These are phyloP conservation scores for Immersiporthe knoxdaviesiana DNA, from an alignment of 2,329 filamentous ascomycete species.

Conservation along the genomic window DNA sequence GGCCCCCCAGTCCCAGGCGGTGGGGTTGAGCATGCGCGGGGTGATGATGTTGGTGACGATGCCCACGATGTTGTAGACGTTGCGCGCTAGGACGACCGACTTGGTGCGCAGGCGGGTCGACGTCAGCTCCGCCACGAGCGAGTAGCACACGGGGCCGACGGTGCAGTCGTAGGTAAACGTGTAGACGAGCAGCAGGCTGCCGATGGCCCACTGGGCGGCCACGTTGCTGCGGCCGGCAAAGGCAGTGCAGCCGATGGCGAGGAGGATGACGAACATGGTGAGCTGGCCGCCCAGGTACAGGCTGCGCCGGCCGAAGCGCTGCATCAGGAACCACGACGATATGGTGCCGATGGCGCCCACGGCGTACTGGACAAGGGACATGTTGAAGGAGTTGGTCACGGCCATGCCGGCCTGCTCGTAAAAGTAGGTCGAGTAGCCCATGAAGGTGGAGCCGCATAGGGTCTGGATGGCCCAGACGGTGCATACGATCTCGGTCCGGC, in stretches of 20 bases:
- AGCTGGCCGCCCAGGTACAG: constrained; percentile 51
- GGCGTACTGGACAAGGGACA: constrained; percentile 53
- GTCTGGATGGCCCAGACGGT: constrained; percentile 54
- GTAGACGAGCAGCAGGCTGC: constrained; percentile 49
- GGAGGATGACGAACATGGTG: constrained; percentile 45
- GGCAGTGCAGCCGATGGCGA: constrained; percentile 12
- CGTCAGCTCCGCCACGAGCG: constrained; percentile 48
- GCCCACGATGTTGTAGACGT: constrained; percentile 52
- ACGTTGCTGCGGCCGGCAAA: constrained; percentile 27
- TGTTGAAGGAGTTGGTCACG: constrained; percentile 46
- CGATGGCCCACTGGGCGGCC: constrained; percentile 46
- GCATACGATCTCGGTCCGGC: constrained; percentile 55
- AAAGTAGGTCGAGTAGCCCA: constrained; percentile 54
- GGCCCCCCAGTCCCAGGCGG: constrained; percentile 52
- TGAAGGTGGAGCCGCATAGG: constrained; percentile 52
- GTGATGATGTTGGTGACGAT: constrained; percentile 52
- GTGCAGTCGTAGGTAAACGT: constrained; percentile 50
- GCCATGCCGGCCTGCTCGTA: constrained; percentile 51
- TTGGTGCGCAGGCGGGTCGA: constrained; percentile 50
- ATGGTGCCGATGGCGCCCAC: constrained; percentile 56
- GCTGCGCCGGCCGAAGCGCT: constrained; percentile 51
- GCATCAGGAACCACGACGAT: constrained; percentile 55
- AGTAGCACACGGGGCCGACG: constrained; percentile 50
- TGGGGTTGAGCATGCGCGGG: constrained; percentile 52
- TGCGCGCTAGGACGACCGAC: constrained; percentile 49